Evolutionary conservation across 2,329 filamentous ascomycete species (phyloP).

Genomic region (Botryotinia calthae): DNA sequence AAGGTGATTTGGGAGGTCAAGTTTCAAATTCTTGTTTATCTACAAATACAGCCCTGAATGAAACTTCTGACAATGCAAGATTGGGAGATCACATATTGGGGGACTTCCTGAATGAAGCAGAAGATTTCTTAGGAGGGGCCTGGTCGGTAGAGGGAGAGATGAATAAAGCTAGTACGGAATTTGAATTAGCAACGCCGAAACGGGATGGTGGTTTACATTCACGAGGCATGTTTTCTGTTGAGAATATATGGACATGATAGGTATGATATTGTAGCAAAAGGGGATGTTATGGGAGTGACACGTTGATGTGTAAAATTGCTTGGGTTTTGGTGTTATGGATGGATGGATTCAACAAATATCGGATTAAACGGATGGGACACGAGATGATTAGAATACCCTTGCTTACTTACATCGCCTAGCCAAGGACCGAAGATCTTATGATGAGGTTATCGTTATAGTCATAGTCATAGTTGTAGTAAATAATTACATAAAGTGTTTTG

Average conservation of each 20-base stretch:
- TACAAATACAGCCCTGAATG: slow-evolving; percentile 40
- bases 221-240: slow-evolving; percentile 31
- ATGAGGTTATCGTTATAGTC: neutral
- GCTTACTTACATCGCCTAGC: neutral
- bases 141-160: slow-evolving; percentile 44
- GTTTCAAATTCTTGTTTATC: neutral
- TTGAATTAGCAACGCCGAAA: neutral
- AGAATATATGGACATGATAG: slow-evolving; percentile 20
- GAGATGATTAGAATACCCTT: slow-evolving; percentile 4
- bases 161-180: slow-evolving; percentile 31
- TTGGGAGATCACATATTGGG: neutral
- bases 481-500: neutral
- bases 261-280: slow-evolving; percentile 14
- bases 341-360: neutral
- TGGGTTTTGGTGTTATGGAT: slow-evolving; percentile 12
- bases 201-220: slow-evolving; percentile 22
- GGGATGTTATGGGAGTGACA: neutral
- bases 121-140: slow-evolving; percentile 34
- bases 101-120: slow-evolving; percentile 26
- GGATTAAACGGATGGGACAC: neutral
- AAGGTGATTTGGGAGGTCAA: neutral
- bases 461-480: neutral
- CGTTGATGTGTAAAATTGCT: neutral
- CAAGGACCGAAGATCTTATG: neutral
- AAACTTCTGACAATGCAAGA: slow-evolving; percentile 31